phyloP scores from a whole-genome alignment of 2,329 filamentous ascomycete species.

The Arthroderma sp. region DNA sequence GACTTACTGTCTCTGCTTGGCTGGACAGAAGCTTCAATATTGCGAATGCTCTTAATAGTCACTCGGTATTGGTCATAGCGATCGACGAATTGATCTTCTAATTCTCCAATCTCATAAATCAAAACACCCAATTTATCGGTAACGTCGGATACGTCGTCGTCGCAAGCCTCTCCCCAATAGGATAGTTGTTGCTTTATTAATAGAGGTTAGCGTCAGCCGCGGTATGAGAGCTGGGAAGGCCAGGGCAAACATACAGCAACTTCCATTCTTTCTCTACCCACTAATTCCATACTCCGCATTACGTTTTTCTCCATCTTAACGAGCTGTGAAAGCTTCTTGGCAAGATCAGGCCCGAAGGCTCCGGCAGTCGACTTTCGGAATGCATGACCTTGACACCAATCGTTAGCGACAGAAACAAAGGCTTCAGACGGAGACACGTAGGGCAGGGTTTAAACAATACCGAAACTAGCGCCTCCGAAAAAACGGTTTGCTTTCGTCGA shows the following conservation, averaged over 20 bases:
- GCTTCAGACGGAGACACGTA: neutral
- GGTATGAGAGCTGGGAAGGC: neutral
- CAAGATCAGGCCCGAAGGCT: conserved; percentile 62
- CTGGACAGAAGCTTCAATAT: conserved; percentile 97
- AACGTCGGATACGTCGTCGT: conserved; percentile 96
- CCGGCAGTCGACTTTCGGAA: conserved; percentile 40
- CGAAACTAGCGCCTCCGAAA: conserved; percentile 74
- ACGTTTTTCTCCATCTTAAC: conserved; percentile 99
- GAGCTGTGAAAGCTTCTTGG: conserved; percentile 93
- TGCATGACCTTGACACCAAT: conserved; percentile 43
- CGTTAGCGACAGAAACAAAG: neutral
- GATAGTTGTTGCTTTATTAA: conserved; percentile 92
- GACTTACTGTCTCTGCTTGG: conserved; percentile 85
- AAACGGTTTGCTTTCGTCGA: conserved; percentile 82
- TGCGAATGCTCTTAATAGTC: conserved; percentile 98
- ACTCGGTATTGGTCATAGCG: conserved; percentile 98
- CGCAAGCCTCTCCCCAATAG: conserved; percentile 87
- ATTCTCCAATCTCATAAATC: conserved; percentile 95
- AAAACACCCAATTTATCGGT: conserved; percentile 97
- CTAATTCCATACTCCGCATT: conserved; percentile 94
- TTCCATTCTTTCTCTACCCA: conserved; percentile 94
- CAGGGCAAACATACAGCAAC: conserved; percentile 60
- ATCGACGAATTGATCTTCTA: conserved; percentile 96
- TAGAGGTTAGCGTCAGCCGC: neutral
- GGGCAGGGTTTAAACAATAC: conserved; percentile 43